Conservation (phyloP, 140 eudicot genomes). For the Artemisia princeps region DNA sequence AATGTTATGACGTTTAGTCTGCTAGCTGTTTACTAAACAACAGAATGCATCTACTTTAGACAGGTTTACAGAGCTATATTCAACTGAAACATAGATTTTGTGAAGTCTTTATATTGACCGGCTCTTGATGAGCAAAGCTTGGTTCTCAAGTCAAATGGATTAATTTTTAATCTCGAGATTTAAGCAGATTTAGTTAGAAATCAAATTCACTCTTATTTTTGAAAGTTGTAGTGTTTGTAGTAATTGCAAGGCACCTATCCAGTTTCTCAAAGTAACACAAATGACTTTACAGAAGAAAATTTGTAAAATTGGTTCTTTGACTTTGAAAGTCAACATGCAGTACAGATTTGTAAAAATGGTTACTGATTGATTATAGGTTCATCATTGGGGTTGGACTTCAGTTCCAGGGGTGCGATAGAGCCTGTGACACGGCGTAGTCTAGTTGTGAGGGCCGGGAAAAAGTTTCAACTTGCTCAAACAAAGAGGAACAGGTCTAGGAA, state of each 20-base stretch:
- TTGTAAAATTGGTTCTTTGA: constrained; percentile 1
- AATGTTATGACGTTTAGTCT: too few relatives aligned
- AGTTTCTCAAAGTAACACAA: neutral
- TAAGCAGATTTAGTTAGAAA: neutral
- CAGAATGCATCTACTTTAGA: too few relatives aligned
- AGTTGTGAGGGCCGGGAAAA: constrained; percentile 65
- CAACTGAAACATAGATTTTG: too few relatives aligned
- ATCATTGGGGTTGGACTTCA: constrained; percentile 52
- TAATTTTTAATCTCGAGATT: neutral
- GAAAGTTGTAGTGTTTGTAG: neutral
- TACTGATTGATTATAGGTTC: constrained; percentile 42
- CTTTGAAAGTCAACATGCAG: constrained; percentile 3
- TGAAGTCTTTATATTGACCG: too few relatives aligned
- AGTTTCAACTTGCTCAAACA: constrained; percentile 74
- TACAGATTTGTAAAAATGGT: neutral
- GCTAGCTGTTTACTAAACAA: too few relatives aligned
- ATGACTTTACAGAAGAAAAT: neutral
- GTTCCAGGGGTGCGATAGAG: constrained; percentile 25
- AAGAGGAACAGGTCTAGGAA: constrained; percentile 82
- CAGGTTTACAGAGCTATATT: too few relatives aligned
- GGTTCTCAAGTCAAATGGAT: neutral
- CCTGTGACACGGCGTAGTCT: constrained; percentile 40
- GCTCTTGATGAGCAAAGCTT: too few relatives aligned
- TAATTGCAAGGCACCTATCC: neutral
- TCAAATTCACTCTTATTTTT: neutral